phyloP scores from a whole-genome alignment of 768 basidiomycete genomes.

The Lyophyllum shimeji region DNA sequence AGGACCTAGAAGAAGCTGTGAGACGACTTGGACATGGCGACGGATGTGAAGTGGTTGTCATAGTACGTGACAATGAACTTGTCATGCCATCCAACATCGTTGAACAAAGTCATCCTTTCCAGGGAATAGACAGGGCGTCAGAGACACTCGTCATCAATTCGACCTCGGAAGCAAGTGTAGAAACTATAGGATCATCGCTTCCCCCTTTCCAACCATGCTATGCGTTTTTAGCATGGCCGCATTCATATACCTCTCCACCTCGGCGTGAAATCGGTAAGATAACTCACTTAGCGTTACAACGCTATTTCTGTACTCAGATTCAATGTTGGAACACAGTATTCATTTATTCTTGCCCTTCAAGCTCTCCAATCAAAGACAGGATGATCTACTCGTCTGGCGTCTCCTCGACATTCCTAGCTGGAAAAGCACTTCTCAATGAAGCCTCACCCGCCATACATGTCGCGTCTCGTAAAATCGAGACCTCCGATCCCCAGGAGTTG shows the following conservation, averaged over 20 bases:
- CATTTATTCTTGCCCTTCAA: slow-evolving; percentile 88
- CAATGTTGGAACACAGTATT: slow-evolving; percentile 54
- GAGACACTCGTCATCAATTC: slow-evolving; percentile 57
- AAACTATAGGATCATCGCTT: slow-evolving; percentile 46
- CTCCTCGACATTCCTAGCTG: slow-evolving; percentile 52
- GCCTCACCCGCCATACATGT: slow-evolving; percentile 39
- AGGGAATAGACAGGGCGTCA: slow-evolving; percentile 68
- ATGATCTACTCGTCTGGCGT: slow-evolving; percentile 88
- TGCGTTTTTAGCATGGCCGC: slow-evolving; percentile 68
- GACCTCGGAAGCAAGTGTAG: slow-evolving; percentile 35
- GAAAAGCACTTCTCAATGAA: slow-evolving; percentile 49
- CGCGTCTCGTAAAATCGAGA: slow-evolving; percentile 72
- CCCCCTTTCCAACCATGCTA: slow-evolving; percentile 65
- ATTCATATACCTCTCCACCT: slow-evolving; percentile 33
- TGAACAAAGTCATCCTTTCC: background rate
- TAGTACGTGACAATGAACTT: slow-evolving; percentile 46
- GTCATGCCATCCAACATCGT: background rate
- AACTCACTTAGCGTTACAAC: background rate
- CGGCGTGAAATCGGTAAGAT: slow-evolving; percentile 61
- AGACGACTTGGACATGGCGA: slow-evolving; percentile 50
- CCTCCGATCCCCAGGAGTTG: slow-evolving; percentile 75
- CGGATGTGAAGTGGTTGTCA: slow-evolving; percentile 54
- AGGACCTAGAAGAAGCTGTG: slow-evolving; percentile 65
- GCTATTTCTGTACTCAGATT: background rate
- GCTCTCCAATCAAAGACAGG: slow-evolving; percentile 77